Evolutionary conservation across 2,329 filamentous ascomycete genomes (phyloP).

Genomic region (Davidsoniella virescens): DNA sequence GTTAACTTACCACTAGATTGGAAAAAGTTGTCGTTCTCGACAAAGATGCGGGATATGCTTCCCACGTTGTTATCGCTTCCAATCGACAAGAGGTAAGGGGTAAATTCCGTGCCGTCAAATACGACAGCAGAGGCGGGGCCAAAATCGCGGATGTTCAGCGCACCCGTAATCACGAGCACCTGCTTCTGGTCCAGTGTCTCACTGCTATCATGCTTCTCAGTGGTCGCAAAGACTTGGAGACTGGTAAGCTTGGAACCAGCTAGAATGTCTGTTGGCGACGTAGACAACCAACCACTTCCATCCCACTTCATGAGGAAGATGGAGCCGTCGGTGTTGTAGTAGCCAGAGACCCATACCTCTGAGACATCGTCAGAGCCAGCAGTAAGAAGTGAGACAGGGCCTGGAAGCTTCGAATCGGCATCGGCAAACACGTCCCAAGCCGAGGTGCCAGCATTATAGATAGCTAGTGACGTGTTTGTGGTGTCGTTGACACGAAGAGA

Average conservation of each 20-base stretch:
- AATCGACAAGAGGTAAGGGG: slow-evolving; percentile 67
- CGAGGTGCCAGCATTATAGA: slow-evolving; percentile 52
- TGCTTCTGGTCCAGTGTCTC: slow-evolving; percentile 50
- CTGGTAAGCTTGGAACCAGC: slow-evolving; percentile 54
- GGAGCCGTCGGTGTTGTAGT: slow-evolving; percentile 42
- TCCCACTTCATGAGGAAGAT: slow-evolving; percentile 73
- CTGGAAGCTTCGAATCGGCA: slow-evolving; percentile 48
- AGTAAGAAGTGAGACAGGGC: slow-evolving; percentile 61
- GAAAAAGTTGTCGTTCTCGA: slow-evolving; percentile 67
- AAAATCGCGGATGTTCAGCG: slow-evolving; percentile 57
- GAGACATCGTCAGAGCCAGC: slow-evolving; percentile 55
- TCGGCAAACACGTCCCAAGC: slow-evolving; percentile 49
- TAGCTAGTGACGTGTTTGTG: slow-evolving; percentile 45
- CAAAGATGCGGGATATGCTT: slow-evolving; percentile 68
- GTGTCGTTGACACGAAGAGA: slow-evolving; percentile 54
- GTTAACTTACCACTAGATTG: slow-evolving; percentile 38
- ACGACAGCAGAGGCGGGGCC: slow-evolving; percentile 73
- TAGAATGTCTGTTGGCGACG: slow-evolving; percentile 46
- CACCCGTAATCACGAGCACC: slow-evolving; percentile 69
- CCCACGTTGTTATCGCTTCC: slow-evolving; percentile 48
- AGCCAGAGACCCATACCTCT: slow-evolving; percentile 71
- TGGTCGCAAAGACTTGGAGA: slow-evolving; percentile 65
- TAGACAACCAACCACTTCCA: slow-evolving; percentile 44
- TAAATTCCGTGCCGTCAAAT: slow-evolving; percentile 67
- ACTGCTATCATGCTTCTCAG: slow-evolving; percentile 46